These are phyloP conservation scores for Globisporangium nunn DNA, from an alignment of 352 stramenopile species.

Conservation along the genomic window DNA sequence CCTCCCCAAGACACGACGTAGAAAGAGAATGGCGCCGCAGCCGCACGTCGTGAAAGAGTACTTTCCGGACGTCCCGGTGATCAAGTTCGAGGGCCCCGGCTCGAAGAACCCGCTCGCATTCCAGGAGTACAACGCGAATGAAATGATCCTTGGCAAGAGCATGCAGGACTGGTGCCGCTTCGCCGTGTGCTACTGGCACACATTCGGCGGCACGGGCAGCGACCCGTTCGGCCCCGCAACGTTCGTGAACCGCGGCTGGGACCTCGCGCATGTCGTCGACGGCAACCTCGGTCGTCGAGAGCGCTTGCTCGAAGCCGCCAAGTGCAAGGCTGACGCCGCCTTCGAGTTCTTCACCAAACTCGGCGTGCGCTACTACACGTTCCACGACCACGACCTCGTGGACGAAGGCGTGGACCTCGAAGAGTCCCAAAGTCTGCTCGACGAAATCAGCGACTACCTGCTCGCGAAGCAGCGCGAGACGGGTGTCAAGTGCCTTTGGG, in stretches of 20 bases:
- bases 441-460: conserved; percentile 18
- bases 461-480: conserved; percentile 61
- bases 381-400: conserved; percentile 81
- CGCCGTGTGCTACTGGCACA: conserved; percentile 60
- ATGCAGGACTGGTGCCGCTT: conserved; percentile 70
- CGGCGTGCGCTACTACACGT: conserved; percentile 79
- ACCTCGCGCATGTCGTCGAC: conserved; percentile 11
- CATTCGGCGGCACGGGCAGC: conserved; percentile 25
- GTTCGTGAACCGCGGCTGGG: conserved; percentile 39
- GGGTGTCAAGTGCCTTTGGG: conserved; percentile 75
- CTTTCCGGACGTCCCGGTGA: conserved; percentile 50
- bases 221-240: conserved; percentile 30
- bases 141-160: conserved; percentile 68
- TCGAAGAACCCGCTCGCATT: conserved; percentile 52
- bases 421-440: conserved; percentile 24
- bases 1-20: not conserved
- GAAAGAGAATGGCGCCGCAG: conserved; percentile 10
- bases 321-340: conserved; percentile 66
- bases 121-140: conserved; percentile 70
- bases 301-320: conserved; percentile 57
- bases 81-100: conserved; percentile 49
- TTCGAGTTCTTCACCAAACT: conserved; percentile 88
- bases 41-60: conserved; percentile 20
- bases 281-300: conserved; percentile 30
- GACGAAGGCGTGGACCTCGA: conserved; percentile 48